A percentile compares a stretch with the other conserved stretches of the same genome.
These are phyloP conservation scores for Suillus spraguei DNA, from an alignment of 768 basidiomycete genomes.

Conservation along the genomic window DNA sequence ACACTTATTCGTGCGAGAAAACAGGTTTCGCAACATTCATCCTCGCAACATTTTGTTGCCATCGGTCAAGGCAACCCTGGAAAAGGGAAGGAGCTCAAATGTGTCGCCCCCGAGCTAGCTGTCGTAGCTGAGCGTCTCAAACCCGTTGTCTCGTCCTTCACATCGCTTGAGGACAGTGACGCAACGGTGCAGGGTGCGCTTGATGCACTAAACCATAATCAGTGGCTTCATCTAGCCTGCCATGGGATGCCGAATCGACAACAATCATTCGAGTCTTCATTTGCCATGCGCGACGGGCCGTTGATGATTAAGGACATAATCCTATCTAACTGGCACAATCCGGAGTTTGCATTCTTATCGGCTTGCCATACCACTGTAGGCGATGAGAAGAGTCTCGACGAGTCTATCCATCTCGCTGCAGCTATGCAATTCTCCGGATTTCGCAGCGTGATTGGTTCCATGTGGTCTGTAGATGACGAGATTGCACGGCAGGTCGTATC, in stretches of 20 bases:
- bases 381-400: too few species aligned
- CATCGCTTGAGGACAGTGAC: background rate
- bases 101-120: conserved; percentile 19
- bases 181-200: conserved; percentile 10
- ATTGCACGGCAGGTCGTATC: conserved; percentile 12
- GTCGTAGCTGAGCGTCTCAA: conserved; percentile 15
- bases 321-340: conserved; percentile 8
- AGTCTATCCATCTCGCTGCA: too few species aligned
- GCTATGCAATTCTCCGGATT: conserved; percentile 12
- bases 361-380: too few species aligned
- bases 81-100: conserved; percentile 11
- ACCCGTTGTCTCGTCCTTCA: conserved; percentile 10
- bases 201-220: conserved; percentile 4
- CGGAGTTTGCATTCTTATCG: too few species aligned
- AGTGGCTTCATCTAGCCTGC: conserved; percentile 25
- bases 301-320: conserved; percentile 17
- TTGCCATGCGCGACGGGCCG: conserved; percentile 17
- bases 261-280: conserved; percentile 19
- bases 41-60: conserved; percentile 10
- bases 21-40: background rate
- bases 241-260: conserved; percentile 18
- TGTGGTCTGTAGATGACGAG: conserved; percentile 25
- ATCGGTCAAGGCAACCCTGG: conserved; percentile 22
- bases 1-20: conserved; percentile 26
- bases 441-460: conserved; percentile 23